Conservation (phyloP, 441 rosid species). For the Adansonia gregorii region DNA sequence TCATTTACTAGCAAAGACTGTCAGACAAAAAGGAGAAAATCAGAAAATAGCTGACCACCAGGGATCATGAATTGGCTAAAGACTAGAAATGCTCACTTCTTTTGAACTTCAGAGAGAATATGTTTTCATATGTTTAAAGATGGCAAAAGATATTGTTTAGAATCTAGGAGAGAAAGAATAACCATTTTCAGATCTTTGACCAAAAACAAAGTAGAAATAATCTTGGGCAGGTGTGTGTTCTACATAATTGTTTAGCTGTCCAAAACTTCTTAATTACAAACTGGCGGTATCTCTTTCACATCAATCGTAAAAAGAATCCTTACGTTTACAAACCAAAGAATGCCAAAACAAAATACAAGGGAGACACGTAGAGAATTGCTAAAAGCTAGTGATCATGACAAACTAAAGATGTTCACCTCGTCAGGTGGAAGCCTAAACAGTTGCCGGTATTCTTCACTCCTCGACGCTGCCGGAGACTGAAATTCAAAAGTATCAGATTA, state of each 20-base stretch:
- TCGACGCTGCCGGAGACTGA: constrained; percentile 53
- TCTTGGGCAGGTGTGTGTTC: not conserved
- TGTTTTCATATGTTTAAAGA: not conserved
- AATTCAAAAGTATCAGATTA: constrained; percentile 25
- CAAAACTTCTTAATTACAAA: constrained; percentile 13
- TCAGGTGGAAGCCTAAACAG: constrained; percentile 85
- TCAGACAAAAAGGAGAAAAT: not conserved
- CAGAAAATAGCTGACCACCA: not conserved
- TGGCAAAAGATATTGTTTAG: not conserved
- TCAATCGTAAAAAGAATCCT: constrained; percentile 3
- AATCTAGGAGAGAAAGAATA: not conserved
- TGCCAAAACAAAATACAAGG: constrained; percentile 2
- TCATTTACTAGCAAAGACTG: not conserved
- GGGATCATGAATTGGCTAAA: not conserved
- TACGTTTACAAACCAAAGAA: not conserved
- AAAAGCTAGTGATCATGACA: not conserved
- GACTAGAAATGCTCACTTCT: not conserved
- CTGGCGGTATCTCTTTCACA: not conserved
- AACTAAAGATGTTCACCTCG: constrained; percentile 56
- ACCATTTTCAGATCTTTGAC: not conserved
- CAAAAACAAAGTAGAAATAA: not conserved
- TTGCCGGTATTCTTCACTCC: constrained; percentile 90
- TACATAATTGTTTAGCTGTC: not conserved
- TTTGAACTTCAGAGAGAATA: not conserved
- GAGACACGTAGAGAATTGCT: not conserved